Conservation (phyloP, 352 stramenopile genomes). For the Phytopythium sindhum region DNA sequence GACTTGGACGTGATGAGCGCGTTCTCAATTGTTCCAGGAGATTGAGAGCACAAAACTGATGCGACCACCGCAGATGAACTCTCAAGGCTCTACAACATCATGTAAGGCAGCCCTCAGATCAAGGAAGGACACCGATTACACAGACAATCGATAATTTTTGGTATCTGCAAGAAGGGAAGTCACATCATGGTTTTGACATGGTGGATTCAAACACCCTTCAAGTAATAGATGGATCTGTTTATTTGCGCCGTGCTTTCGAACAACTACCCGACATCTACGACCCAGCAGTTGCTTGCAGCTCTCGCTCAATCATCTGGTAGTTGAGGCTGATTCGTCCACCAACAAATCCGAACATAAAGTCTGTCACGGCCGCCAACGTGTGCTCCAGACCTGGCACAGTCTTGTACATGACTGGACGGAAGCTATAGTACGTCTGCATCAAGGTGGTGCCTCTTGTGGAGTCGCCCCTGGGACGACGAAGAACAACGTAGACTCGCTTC, state of each 20-base stretch:
- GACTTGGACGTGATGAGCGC: too few species aligned
- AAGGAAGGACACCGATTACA: too few species aligned
- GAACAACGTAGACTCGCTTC: slow-evolving; percentile 4
- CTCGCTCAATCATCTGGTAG: slow-evolving; percentile 3
- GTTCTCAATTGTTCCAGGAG: too few species aligned
- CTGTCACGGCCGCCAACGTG: slow-evolving; percentile 1
- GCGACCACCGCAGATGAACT: too few species aligned
- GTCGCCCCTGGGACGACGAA: not conserved
- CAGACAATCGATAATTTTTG: too few species aligned
- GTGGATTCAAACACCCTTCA: too few species aligned
- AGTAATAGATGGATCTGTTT: not conserved
- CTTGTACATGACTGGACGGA: slow-evolving; percentile 1
- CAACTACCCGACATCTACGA: not conserved
- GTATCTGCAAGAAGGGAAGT: too few species aligned
- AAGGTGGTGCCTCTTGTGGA: too few species aligned
- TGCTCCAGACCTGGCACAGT: not conserved
- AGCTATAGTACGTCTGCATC: slow-evolving; percentile 1
- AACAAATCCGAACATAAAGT: slow-evolving; percentile 1
- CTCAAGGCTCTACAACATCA: too few species aligned
- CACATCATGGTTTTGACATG: too few species aligned
- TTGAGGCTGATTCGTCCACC: not conserved
- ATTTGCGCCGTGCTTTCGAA: not conserved
- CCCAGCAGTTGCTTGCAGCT: not conserved
- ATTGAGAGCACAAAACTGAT: too few species aligned
- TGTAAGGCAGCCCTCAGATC: too few species aligned